Conservation (phyloP, 2,329 filamentous ascomycete species). For the Fusarium pseudograminearum region DNA sequence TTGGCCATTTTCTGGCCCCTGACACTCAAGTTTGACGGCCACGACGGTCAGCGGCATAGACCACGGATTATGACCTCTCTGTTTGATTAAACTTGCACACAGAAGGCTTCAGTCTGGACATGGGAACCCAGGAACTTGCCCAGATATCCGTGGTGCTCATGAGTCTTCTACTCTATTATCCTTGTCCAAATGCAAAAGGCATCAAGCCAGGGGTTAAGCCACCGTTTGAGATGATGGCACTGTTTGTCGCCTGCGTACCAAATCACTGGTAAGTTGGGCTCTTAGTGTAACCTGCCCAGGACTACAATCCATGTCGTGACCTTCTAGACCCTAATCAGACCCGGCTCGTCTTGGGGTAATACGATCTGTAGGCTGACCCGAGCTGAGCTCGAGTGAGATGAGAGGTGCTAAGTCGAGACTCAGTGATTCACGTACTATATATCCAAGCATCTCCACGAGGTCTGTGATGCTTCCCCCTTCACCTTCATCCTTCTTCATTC, state of each 20-base stretch:
- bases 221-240: slow-evolving; percentile 40
- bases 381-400: slow-evolving; percentile 14
- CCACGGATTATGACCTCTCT: background rate
- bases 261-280: slow-evolving; percentile 11
- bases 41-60: slow-evolving; percentile 8
- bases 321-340: slow-evolving; percentile 4
- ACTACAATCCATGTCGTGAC: slow-evolving; percentile 10
- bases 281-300: slow-evolving; percentile 34
- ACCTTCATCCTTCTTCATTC: slow-evolving; percentile 38
- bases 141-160: background rate
- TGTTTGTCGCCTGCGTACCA: slow-evolving; percentile 23
- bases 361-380: slow-evolving; percentile 23
- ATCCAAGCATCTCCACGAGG: slow-evolving; percentile 28
- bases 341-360: background rate
- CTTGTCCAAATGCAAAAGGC: slow-evolving; percentile 26
- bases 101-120: background rate
- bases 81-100: slow-evolving; percentile 26
- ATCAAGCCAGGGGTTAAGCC: slow-evolving; percentile 34
- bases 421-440: slow-evolving; percentile 37
- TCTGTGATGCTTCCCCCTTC: slow-evolving; percentile 6
- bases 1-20: slow-evolving; percentile 9
- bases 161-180: background rate
- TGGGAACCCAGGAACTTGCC: slow-evolving; percentile 5
- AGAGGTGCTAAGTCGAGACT: slow-evolving; percentile 3
- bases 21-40: slow-evolving; percentile 20